These are phyloP conservation scores for Waltergamsia citrina DNA, from an alignment of 2,329 filamentous ascomycete genomes.

Conservation along the genomic window DNA sequence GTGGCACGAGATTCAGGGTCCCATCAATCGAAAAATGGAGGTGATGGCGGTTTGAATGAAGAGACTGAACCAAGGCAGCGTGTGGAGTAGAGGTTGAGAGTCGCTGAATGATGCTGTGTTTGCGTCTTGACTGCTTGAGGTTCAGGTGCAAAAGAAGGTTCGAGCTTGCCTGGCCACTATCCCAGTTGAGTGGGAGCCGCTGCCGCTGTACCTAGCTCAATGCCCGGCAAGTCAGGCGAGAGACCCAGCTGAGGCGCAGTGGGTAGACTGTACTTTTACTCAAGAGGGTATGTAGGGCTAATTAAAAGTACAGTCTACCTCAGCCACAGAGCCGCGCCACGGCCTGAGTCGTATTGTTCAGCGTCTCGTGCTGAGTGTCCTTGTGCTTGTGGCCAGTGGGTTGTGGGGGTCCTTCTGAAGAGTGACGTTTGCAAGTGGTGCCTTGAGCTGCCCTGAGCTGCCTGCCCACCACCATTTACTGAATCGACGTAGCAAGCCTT, in stretches of 20 bases:
- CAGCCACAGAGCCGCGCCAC: not conserved
- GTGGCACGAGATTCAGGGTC: too few species aligned
- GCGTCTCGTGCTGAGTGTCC: not conserved
- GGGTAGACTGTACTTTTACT: not conserved
- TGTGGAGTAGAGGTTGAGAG: constrained; percentile 1
- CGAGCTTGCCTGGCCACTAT: constrained; percentile 3
- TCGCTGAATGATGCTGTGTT: not conserved
- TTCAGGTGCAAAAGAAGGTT: constrained; percentile 3
- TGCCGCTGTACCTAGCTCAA: too few species aligned
- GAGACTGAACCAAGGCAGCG: not conserved
- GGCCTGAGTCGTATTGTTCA: not conserved
- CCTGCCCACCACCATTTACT: too few species aligned
- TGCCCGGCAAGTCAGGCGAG: constrained; percentile 3
- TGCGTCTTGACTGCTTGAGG: constrained; percentile 3
- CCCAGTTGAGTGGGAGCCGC: not conserved
- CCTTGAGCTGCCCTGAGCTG: constrained; percentile 1
- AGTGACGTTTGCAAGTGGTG: constrained; percentile 3
- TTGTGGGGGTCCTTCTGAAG: not conserved
- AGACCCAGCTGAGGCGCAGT: not conserved
- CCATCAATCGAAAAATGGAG: too few species aligned
- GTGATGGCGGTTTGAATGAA: not conserved
- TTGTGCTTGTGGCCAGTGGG: not conserved
- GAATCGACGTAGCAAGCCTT: too few species aligned
- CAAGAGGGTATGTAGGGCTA: too few species aligned
- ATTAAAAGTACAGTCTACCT: not conserved